phyloP scores from a whole-genome alignment of 441 rosid genomes.

The Aleurites moluccanus region DNA sequence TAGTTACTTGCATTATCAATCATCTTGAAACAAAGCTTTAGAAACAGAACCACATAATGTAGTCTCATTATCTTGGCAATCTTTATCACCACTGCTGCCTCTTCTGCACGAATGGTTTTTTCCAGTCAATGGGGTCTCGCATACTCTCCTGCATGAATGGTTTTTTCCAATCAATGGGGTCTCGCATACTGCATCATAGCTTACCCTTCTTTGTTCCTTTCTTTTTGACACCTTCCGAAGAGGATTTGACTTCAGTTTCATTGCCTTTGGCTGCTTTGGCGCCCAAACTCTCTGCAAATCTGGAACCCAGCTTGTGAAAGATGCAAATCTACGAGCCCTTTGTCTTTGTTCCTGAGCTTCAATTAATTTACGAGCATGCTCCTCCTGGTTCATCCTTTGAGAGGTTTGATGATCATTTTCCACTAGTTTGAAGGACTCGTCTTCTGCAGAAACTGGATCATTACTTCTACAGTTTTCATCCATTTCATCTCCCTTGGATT shows the following conservation, averaged over 20 bases:
- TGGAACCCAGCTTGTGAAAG: conserved; percentile 80
- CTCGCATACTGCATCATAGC: conserved; percentile 66
- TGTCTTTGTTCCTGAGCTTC: conserved; percentile 74
- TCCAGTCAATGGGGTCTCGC: conserved; percentile 74
- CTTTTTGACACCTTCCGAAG: conserved; percentile 47
- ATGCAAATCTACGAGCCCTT: conserved; percentile 74
- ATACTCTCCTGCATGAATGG: conserved; percentile 45
- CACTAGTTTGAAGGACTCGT: conserved; percentile 28
- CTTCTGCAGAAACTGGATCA: conserved; percentile 32
- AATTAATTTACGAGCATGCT: conserved; percentile 45
- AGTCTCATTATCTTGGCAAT: conserved; percentile 24
- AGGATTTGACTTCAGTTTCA: conserved; percentile 34
- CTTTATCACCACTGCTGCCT: conserved; percentile 29
- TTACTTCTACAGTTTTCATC: conserved; percentile 22
- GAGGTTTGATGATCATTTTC: conserved; percentile 31
- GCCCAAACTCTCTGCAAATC: conserved; percentile 93
- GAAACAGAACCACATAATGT: conserved; percentile 48
- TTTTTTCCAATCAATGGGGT: conserved; percentile 61
- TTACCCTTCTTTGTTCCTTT: conserved; percentile 38
- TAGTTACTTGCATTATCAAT: conserved; percentile 13
- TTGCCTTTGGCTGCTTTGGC: conserved; percentile 53
- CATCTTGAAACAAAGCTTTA: conserved; percentile 75
- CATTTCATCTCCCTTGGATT: conserved; percentile 31
- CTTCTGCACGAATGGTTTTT: conserved; percentile 35
- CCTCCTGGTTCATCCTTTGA: conserved; percentile 29